These are phyloP conservation scores for Calonectria hongkongensis DNA, from an alignment of 2,329 filamentous ascomycete species.

Conservation along the genomic window DNA sequence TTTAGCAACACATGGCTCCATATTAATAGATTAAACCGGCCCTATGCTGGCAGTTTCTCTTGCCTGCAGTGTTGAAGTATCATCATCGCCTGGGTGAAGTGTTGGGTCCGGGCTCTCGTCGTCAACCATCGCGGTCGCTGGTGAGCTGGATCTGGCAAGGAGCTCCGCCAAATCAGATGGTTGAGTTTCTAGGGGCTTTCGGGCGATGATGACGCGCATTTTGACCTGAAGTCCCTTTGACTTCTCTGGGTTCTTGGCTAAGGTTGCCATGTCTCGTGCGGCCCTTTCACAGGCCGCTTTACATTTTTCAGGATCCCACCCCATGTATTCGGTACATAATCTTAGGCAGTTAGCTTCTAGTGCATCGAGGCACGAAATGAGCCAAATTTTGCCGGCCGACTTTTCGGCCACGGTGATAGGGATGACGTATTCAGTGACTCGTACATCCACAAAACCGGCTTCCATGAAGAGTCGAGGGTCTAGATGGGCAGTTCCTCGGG, in stretches of 20 bases:
- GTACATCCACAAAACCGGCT: slow-evolving; percentile 71
- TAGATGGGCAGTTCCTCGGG: slow-evolving; percentile 67
- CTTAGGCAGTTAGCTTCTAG: slow-evolving; percentile 70
- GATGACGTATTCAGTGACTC: slow-evolving; percentile 68
- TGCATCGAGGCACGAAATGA: slow-evolving; percentile 70
- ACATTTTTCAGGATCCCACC: slow-evolving; percentile 70
- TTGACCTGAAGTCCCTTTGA: slow-evolving; percentile 67
- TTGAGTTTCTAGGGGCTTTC: slow-evolving; percentile 66
- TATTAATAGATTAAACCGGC: slow-evolving; percentile 33
- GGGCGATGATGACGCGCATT: slow-evolving; percentile 68
- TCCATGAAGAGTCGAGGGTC: slow-evolving; percentile 66
- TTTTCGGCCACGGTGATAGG: slow-evolving; percentile 67
- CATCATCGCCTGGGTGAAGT: slow-evolving; percentile 48
- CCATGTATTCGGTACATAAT: slow-evolving; percentile 71
- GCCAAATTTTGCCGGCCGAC: slow-evolving; percentile 72
- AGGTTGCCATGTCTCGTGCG: slow-evolving; percentile 67
- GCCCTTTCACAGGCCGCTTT: slow-evolving; percentile 67
- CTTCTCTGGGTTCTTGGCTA: slow-evolving; percentile 68
- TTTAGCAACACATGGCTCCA: slow-evolving; percentile 22
- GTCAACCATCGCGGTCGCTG: slow-evolving; percentile 45
- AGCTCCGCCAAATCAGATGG: slow-evolving; percentile 46
- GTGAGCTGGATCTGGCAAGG: slow-evolving; percentile 45
- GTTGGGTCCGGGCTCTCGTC: slow-evolving; percentile 52
- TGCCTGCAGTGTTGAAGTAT: slow-evolving; percentile 13
- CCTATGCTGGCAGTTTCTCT: slow-evolving; percentile 30